phyloP scores from a whole-genome alignment of 2,329 filamentous ascomycete genomes.

The Venturia nashicola region DNA sequence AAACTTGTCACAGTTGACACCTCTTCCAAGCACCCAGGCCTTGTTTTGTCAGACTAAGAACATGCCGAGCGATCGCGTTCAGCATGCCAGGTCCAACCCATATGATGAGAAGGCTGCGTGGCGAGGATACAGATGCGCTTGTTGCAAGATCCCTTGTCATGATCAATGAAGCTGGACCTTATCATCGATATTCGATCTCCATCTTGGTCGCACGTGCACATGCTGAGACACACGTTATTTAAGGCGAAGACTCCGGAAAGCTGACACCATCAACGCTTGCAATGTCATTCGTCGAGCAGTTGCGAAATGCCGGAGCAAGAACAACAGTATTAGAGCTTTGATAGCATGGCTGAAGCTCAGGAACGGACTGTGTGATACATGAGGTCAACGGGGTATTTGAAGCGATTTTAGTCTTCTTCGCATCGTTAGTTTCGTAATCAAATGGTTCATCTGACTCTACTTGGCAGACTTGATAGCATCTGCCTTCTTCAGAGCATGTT shows the following conservation, averaged over 20 bases:
- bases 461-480: not conserved
- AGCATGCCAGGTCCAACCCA: constrained; percentile 44
- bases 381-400: too few relatives aligned
- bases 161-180: constrained; percentile 51
- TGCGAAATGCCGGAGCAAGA: not conserved
- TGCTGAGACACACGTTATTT: constrained; percentile 39
- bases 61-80: constrained; percentile 54
- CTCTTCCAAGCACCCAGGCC: too few relatives aligned
- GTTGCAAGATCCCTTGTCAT: constrained; percentile 45
- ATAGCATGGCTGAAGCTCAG: not conserved
- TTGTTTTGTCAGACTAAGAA: too few relatives aligned
- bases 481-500: constrained; percentile 3
- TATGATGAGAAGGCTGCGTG: not conserved
- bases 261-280: not conserved
- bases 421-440: not conserved
- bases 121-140: not conserved
- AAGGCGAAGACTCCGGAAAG: not conserved
- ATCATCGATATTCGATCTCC: constrained; percentile 49
- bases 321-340: not conserved
- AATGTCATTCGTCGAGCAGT: not conserved
- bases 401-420: not conserved
- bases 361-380: not conserved
- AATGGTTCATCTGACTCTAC: not conserved
- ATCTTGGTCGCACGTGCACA: constrained; percentile 52
- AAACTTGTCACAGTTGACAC: too few relatives aligned